Evolutionary conservation across 331 rosid species (phyloP).

Genomic region (Spiraea crenata): DNA sequence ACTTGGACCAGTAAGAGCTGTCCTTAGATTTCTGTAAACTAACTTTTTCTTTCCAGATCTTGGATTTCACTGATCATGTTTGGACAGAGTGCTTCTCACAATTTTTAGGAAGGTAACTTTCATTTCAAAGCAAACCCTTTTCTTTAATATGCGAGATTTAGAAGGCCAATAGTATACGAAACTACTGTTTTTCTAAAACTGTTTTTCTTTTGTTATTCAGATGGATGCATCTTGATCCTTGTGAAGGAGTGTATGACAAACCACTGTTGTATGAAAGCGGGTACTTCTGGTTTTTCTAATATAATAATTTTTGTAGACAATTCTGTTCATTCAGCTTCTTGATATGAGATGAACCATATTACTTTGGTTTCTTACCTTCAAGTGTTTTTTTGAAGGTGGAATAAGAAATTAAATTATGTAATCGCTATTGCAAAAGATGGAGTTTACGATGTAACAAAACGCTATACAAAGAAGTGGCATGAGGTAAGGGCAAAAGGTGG

Average conservation of each 20-base stretch:
- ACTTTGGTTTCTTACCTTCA: constrained; percentile 1
- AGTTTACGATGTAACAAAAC: constrained; percentile 80
- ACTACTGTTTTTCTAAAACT: constrained; percentile 21
- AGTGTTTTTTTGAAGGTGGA: constrained; percentile 59
- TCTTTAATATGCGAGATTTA: neutral
- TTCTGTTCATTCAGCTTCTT: constrained; percentile 22
- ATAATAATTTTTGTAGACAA: constrained; percentile 13
- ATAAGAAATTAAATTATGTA: constrained; percentile 67
- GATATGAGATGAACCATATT: constrained; percentile 19
- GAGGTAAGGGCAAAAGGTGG: constrained; percentile 49
- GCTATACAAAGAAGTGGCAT: constrained; percentile 89
- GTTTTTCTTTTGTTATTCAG: constrained; percentile 47
- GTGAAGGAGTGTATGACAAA: constrained; percentile 79
- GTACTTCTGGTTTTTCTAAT: constrained; percentile 34
- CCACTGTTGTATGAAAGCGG: constrained; percentile 93
- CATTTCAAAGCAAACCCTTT: constrained; percentile 18
- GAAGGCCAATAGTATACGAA: constrained; percentile 6
- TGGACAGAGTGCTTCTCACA: constrained; percentile 97
- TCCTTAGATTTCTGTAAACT: neutral
- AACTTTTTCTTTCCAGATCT: constrained; percentile 28
- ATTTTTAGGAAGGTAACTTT: constrained; percentile 63
- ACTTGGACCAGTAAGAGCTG: neutral
- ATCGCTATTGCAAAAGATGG: constrained; percentile 81
- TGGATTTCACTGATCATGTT: constrained; percentile 82
- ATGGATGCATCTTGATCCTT: constrained; percentile 98